Evolutionary conservation across 495 filamentous ascomycete genomes (phyloP).

Genomic region (Penicillium robsamsonii): DNA sequence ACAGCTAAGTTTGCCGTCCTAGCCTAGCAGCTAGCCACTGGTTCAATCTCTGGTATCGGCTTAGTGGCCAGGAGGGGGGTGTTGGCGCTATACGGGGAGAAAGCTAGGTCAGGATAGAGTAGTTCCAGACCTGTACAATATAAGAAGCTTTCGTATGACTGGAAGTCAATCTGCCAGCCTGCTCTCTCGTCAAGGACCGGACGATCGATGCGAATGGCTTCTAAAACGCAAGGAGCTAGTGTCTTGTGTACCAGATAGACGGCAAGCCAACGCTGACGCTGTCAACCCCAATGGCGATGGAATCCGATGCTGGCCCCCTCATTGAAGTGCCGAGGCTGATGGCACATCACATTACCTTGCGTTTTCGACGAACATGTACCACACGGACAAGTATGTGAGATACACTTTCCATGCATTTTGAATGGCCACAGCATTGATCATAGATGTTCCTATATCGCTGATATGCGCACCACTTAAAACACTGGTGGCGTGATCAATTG

Average conservation of each 20-base stretch:
- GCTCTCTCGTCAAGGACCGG: constrained; percentile 14
- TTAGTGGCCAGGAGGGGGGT: neutral
- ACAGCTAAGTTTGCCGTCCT: too few species aligned
- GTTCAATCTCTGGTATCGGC: neutral
- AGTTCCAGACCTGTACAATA: neutral
- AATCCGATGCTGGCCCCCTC: constrained; percentile 41
- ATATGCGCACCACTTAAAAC: constrained; percentile 4
- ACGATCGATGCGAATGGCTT: constrained; percentile 33
- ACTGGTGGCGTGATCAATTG: constrained; percentile 16
- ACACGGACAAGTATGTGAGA: constrained; percentile 47
- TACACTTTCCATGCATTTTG: constrained; percentile 50
- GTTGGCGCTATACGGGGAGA: neutral
- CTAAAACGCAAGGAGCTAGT: constrained; percentile 31
- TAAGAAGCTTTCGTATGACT: too few species aligned
- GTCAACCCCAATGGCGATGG: constrained; percentile 43
- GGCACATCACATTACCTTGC: constrained; percentile 54
- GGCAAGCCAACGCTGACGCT: constrained; percentile 53
- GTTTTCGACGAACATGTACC: constrained; percentile 55
- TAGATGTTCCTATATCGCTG: constrained; percentile 21
- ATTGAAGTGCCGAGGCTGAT: constrained; percentile 50
- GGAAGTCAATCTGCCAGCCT: constrained; percentile 26
- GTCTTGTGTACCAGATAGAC: constrained; percentile 55
- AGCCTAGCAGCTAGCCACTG: too few species aligned
- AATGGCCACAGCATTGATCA: constrained; percentile 21
- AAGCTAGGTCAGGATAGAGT: neutral